Evolutionary conservation across 2,329 filamentous ascomycete genomes (phyloP).

Genomic region (Emergomyces pasteurianus): DNA sequence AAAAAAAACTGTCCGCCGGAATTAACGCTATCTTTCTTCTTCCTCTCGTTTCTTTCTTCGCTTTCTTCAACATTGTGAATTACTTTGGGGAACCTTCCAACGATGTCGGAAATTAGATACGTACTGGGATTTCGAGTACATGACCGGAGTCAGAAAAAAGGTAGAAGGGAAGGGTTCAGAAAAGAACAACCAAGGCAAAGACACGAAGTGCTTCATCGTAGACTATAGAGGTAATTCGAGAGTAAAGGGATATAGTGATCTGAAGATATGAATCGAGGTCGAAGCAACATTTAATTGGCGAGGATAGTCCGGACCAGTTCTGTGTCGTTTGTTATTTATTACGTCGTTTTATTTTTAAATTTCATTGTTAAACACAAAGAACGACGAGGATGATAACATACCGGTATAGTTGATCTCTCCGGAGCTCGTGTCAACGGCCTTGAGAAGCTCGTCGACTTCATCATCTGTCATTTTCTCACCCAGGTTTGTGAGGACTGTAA

Average conservation of each 20-base stretch:
- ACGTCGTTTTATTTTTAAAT: too few species aligned
- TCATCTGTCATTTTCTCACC: conserved; percentile 99
- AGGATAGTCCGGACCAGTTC: conserved; percentile 79
- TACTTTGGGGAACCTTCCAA: not conserved
- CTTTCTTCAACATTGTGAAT: not conserved
- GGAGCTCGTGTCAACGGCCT: conserved; percentile 90
- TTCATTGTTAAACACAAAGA: too few species aligned
- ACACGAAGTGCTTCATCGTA: not conserved
- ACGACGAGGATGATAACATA: conserved; percentile 33
- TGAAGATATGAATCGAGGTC: conserved; percentile 13
- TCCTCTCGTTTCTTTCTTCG: not conserved
- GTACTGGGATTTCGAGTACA: not conserved
- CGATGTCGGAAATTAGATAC: not conserved
- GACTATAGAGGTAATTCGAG: not conserved
- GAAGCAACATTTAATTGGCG: conserved; percentile 51
- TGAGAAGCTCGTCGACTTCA: conserved; percentile 96
- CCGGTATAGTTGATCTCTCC: conserved; percentile 97
- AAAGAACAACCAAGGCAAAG: not conserved
- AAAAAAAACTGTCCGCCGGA: conserved; percentile 2
- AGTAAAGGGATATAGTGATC: conserved; percentile 8
- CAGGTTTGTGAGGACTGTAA: conserved; percentile 74
- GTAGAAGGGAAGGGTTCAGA: too few species aligned
- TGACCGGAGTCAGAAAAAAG: not conserved
- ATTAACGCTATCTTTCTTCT: not conserved
- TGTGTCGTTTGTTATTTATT: conserved; percentile 25